Evolutionary conservation across 2,329 filamentous ascomycete species (phyloP).

Genomic region (Claviceps humidiphila): DNA sequence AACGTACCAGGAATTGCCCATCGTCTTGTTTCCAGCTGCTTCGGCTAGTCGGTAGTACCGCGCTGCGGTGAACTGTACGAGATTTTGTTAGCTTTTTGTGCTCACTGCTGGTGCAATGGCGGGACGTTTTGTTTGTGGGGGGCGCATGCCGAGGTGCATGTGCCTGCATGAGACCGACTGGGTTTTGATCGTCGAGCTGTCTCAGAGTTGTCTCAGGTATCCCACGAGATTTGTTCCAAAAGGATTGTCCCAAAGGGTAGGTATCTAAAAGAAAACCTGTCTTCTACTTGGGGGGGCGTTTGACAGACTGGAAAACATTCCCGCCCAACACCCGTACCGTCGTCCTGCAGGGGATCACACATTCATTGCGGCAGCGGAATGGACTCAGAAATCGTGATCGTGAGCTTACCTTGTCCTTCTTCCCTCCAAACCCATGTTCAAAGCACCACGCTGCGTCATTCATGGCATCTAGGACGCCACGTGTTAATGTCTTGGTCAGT

Average conservation of each 20-base stretch:
- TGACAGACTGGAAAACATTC: no score
- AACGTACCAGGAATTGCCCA: constrained; percentile 90
- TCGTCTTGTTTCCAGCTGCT: constrained; percentile 71
- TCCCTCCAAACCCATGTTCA: constrained; percentile 88
- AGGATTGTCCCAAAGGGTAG: no score
- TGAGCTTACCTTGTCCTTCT: constrained; percentile 87
- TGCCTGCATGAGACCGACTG: background rate
- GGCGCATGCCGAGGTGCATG: background rate
- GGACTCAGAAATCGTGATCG: no score
- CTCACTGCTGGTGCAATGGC: background rate
- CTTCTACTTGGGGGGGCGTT: no score
- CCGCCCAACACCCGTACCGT: no score
- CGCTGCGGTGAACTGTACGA: constrained; percentile 56
- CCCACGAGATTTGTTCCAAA: no score
- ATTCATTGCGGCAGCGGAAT: no score
- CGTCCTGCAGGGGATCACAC: no score
- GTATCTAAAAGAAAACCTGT: no score
- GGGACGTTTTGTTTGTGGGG: background rate
- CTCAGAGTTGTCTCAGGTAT: no score
- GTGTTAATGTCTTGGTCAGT: background rate
- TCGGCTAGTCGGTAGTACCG: constrained; percentile 90
- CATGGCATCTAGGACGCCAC: constrained; percentile 61
- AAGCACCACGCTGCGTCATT: constrained; percentile 96
- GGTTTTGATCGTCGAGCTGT: no score
- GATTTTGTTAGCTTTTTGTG: constrained; percentile 28